Percentiles rank a stretch among this genome's conserved stretches.
Conservation (phyloP, 1,284 basidiomycete species). For the Mycosarcoma maydis region DNA sequence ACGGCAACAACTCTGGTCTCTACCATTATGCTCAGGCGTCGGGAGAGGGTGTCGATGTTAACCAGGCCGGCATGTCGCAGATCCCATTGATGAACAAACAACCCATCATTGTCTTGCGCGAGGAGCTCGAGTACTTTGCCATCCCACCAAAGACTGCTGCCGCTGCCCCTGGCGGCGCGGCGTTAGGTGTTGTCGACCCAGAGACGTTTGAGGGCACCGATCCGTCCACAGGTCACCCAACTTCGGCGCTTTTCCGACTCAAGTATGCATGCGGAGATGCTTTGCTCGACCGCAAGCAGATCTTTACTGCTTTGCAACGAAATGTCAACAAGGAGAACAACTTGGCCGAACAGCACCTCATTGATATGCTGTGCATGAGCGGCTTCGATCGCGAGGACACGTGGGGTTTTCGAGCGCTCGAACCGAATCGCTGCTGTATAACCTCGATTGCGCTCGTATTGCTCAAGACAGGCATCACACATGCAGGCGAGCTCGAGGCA, state of each 20-base stretch:
- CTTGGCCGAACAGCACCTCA: conserved; percentile 96
- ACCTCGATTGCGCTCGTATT: conserved; percentile 96
- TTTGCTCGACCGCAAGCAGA: conserved; percentile 86
- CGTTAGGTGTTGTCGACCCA: conserved; percentile 8
- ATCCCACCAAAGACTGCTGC: conserved; percentile 73
- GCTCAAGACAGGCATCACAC: conserved; percentile 94
- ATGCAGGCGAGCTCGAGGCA: conserved; percentile 72
- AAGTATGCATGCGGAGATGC: conserved; percentile 75
- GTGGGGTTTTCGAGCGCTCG: conserved; percentile 96
- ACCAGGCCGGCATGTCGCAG: conserved; percentile 60
- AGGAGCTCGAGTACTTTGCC: conserved; percentile 97
- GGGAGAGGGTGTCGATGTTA: conserved; percentile 68
- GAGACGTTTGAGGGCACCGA: conserved; percentile 41
- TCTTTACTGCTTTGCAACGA: conserved; percentile 96
- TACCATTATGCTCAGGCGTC: conserved; percentile 27
- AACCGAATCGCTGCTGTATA: conserved; percentile 95
- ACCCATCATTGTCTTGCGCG: conserved; percentile 95
- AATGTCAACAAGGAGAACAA: conserved; percentile 99
- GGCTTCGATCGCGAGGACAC: conserved; percentile 95
- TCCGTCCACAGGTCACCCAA: conserved; percentile 75
- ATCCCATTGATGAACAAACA: conserved; percentile 89
- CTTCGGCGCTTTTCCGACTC: conserved; percentile 74
- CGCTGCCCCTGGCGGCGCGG: neutral
- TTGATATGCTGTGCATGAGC: conserved; percentile 99
- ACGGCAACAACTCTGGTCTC: conserved; percentile 27